Evolutionary conservation across 2,329 filamentous ascomycete species (phyloP), one percentile per base, ranked within the genome.

Genomic region (Juglanconis oblonga): DNA sequence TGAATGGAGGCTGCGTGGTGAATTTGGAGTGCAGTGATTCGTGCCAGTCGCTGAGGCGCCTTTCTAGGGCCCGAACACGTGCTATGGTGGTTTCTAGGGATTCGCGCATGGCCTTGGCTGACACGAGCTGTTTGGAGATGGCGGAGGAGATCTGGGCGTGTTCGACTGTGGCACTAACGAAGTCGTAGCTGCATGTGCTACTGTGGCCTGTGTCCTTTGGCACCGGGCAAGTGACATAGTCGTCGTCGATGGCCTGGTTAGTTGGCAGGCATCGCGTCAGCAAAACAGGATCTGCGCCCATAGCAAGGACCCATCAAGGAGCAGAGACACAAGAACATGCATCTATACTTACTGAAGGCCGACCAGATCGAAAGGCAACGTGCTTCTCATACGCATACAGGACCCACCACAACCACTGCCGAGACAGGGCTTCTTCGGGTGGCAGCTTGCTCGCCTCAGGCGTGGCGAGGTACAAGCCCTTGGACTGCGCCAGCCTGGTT

Each of bases 371-470:
- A 35, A 52, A 62, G 2, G 63, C 53, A 13, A 67, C 58, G n/a
- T 64, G 58, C 52, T 66, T 67, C 24, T 66, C 64, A 48, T 61
- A 64, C n/a, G 45, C 33, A 29, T 67, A 67, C 6, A 67, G 45
- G 2, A 54, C 49, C 65, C 65, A 67, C 49, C 64, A 67, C 4
- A 66, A 33, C 60, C 63, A 66, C 13, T 59, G 64, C 29, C 64
- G 58, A 17, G 62, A 54, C 33, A 52, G 24, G 14, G 57, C 40
- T 32, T 66, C 59, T 40, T 58, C 55, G 32, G 36, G n/a, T 13
- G 33, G 9, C 5, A 51, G 32, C 8, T 47, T 58, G 45, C 48
- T 51, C 9, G n/a, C 1, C 13, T 32, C 36, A 11, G 48, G 48
- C 3, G 24, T 24, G 1, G 6, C 48, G 10, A 58, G 47, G 38